Evolutionary conservation across 192 early-diverging fungal genomes (phyloP).

Genomic region (Geranomyces variabilis): DNA sequence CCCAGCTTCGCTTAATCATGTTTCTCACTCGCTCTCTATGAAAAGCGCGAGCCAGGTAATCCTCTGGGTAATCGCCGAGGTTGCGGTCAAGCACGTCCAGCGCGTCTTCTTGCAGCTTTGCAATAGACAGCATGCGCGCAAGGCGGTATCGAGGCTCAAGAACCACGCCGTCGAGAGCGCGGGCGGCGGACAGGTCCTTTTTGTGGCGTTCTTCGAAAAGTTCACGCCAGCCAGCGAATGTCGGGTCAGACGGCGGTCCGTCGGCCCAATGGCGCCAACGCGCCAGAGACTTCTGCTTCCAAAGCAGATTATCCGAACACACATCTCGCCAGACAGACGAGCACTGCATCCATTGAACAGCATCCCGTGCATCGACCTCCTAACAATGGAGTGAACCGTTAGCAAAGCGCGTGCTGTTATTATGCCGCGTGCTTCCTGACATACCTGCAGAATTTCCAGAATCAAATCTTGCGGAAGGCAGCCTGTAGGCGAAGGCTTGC

Average conservation of each 20-base stretch:
- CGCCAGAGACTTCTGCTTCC: slow-evolving; percentile 4
- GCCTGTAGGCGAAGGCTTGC: not conserved
- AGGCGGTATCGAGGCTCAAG: not conserved
- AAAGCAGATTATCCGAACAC: slow-evolving; percentile 17
- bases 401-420: not conserved
- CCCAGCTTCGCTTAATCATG: slow-evolving; percentile 7
- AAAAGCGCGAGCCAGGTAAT: slow-evolving; percentile 18
- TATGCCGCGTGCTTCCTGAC: not conserved
- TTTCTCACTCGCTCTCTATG: not conserved
- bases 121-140: not conserved
- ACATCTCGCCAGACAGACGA: slow-evolving; percentile 15
- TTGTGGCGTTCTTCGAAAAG: not conserved
- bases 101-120: slow-evolving; percentile 12
- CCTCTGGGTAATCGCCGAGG: not conserved
- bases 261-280: slow-evolving; percentile 16
- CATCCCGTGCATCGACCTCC: not conserved
- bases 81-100: slow-evolving; percentile 8
- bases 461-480: not conserved
- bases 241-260: not conserved
- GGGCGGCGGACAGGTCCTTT: not conserved
- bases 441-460: not conserved
- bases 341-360: not conserved
- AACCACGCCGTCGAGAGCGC: not conserved
- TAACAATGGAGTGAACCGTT: not conserved
- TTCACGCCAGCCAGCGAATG: not conserved